Evolutionary conservation across 208 protist species (phyloP).

Genomic region (Balamuthia mandrillaris): DNA sequence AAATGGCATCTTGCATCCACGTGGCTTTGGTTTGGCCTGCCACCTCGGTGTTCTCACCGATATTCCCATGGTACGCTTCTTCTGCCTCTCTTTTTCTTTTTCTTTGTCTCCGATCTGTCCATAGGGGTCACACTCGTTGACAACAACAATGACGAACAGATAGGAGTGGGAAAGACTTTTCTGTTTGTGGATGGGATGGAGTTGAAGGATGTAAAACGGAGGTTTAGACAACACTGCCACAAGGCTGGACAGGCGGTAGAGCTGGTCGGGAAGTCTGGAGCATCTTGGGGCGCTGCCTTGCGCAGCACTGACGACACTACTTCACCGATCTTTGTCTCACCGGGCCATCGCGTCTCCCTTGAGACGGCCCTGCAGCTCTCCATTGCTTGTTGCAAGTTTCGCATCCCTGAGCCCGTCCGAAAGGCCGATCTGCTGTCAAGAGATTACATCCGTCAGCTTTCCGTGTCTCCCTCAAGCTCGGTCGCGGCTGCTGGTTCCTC

Average conservation of each 20-base stretch:
- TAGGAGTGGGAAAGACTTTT: slow-evolving; percentile 76
- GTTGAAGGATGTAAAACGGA: slow-evolving; percentile 14
- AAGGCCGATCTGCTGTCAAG: slow-evolving; percentile 84
- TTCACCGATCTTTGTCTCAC: slow-evolving; percentile 86
- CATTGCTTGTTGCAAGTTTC: slow-evolving; percentile 36
- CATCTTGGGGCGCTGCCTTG: slow-evolving; percentile 45
- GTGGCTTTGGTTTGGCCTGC: slow-evolving; percentile 85
- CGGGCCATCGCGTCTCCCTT: slow-evolving; percentile 82
- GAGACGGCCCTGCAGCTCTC: slow-evolving; percentile 64
- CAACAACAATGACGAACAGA: background rate
- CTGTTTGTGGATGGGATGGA: slow-evolving; percentile 80
- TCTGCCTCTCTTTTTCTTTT: slow-evolving; percentile 4
- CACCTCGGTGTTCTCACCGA: slow-evolving; percentile 85
- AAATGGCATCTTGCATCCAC: slow-evolving; percentile 88
- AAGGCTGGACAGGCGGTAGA: background rate
- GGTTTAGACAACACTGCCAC: background rate
- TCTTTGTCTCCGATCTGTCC: background rate
- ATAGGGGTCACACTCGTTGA: background rate
- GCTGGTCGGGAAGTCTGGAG: slow-evolving; percentile 54
- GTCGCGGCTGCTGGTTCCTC: too few species aligned
- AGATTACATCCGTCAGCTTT: slow-evolving; percentile 69
- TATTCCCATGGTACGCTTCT: slow-evolving; percentile 87
- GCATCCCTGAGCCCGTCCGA: slow-evolving; percentile 88
- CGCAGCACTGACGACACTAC: slow-evolving; percentile 45
- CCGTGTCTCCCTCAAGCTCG: too few species aligned